Evolutionary conservation across 164 flowering plant species (phyloP).

Genomic region (Nymphaea thermarum): DNA sequence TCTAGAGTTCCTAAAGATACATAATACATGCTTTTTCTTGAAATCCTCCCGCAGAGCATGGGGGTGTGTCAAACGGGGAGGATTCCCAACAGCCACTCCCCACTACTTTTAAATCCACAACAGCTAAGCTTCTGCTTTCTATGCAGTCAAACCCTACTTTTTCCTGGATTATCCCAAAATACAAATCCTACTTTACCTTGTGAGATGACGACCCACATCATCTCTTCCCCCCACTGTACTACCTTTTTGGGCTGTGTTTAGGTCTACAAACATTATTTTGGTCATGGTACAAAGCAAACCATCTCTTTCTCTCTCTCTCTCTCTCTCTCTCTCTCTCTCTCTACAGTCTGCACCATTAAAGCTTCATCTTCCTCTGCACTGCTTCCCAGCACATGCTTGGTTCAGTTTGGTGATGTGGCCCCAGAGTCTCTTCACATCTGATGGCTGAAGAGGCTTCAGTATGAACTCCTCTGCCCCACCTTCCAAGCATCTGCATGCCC

Average conservation of each 20-base stretch:
- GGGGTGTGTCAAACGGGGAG: not conserved
- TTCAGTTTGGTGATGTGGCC: constrained; percentile 12
- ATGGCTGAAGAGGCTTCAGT: constrained; percentile 28
- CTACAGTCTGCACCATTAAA: too few species aligned
- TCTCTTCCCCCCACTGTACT: too few species aligned
- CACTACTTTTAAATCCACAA: not conserved
- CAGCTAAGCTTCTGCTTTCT: not conserved
- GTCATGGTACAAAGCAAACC: too few species aligned
- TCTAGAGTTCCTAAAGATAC: not conserved
- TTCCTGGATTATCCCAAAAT: too few species aligned
- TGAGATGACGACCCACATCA: too few species aligned
- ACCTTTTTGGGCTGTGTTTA: too few species aligned
- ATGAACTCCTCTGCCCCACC: constrained; percentile 42
- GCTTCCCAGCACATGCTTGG: not conserved
- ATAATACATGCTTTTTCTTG: not conserved
- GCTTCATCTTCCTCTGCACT: not conserved
- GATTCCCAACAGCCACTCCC: not conserved
- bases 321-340: too few species aligned
- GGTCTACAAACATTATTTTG: too few species aligned
- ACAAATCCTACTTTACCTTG: too few species aligned
- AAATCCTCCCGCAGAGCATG: not conserved
- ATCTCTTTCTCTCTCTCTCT: too few species aligned
- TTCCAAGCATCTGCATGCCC: constrained; percentile 26
- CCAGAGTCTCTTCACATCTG: constrained; percentile 32
- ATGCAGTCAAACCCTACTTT: too few species aligned